These are phyloP conservation scores for Aurinia saxatilis DNA, from an alignment of 345 rosid genomes.

Conservation along the genomic window DNA sequence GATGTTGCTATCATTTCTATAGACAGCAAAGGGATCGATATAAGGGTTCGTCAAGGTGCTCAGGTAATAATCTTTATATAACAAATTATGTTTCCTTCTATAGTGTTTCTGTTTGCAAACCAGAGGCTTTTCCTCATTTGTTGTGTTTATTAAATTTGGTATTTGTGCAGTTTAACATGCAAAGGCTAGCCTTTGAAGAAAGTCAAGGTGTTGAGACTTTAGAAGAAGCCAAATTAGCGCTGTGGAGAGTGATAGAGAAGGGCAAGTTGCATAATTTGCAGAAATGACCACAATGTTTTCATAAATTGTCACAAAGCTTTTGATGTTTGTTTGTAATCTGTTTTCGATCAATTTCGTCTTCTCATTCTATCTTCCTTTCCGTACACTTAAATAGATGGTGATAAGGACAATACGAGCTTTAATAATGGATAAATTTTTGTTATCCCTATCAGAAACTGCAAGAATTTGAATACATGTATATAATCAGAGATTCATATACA, in stretches of 20 bases:
- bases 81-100: not conserved
- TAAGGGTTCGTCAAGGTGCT: conserved; percentile 94
- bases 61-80: conserved; percentile 44
- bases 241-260: conserved; percentile 60
- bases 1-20: conserved; percentile 94
- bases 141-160: not conserved
- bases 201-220: conserved; percentile 61
- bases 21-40: conserved; percentile 90
- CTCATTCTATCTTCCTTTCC: not conserved
- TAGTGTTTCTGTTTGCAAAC: not conserved
- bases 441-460: no score
- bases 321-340: not conserved
- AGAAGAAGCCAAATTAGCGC: conserved; percentile 84
- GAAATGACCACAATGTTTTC: not conserved
- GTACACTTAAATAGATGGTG: not conserved
- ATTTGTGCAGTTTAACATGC: conserved; percentile 64
- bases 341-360: not conserved
- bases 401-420: not conserved
- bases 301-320: not conserved
- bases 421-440: no score
- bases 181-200: conserved; percentile 81
- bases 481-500: no score
- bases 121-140: not conserved
- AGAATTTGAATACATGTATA: no score
- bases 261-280: conserved; percentile 52